A percentile compares a stretch with the other conserved stretches of the same genome.
Evolutionary conservation across 2,329 filamentous ascomycete genomes (phyloP).

Genomic region (Colletotrichum coccodes): DNA sequence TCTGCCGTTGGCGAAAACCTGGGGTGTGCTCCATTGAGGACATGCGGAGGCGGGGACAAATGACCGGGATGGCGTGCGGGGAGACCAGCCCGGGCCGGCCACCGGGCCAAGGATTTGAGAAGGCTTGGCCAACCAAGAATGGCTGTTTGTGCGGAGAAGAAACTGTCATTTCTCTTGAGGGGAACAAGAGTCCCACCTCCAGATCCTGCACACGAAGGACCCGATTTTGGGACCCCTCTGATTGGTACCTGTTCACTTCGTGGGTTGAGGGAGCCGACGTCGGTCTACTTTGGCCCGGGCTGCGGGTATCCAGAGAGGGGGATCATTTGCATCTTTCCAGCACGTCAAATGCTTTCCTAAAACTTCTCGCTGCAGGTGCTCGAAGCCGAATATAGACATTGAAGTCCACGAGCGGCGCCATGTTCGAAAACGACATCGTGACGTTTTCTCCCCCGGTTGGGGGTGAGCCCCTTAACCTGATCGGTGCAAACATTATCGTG

Average conservation of each 20-base stretch:
- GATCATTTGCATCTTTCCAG: neutral
- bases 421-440: conserved; percentile 41
- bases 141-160: conserved; percentile 1
- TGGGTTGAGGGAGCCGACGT: neutral
- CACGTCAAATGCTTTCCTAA: neutral
- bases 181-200: neutral
- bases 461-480: conserved; percentile 36
- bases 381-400: neutral
- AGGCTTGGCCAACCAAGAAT: neutral
- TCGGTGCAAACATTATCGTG: conserved; percentile 42
- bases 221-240: neutral
- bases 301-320: neutral
- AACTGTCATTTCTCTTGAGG: neutral
- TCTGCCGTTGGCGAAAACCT: neutral
- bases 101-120: neutral
- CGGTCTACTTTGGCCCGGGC: neutral
- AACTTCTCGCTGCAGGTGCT: neutral
- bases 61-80: conserved; percentile 25
- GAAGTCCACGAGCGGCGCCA: conserved; percentile 8
- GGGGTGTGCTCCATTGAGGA: neutral
- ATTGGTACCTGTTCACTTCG: neutral
- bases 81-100: conserved; percentile 23
- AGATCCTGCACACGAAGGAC: neutral
- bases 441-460: conserved; percentile 35
- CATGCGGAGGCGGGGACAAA: conserved; percentile 15